Evolutionary conservation across 2,329 filamentous ascomycete species (phyloP).

Genomic region (Rhynchosporium graminicola): DNA sequence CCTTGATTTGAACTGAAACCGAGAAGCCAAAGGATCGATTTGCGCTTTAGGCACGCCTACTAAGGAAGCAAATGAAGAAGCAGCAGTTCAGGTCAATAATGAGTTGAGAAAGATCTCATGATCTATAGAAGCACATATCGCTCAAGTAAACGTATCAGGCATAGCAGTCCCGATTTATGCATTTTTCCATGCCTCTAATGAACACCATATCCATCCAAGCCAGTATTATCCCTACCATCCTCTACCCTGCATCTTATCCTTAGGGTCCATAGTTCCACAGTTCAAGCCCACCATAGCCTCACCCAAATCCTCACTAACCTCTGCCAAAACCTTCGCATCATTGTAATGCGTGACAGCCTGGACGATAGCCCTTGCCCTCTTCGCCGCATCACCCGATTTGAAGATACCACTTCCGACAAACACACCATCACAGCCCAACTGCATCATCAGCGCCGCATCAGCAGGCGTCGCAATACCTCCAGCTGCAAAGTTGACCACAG

Average conservation of each 20-base stretch:
- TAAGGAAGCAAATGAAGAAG: background rate
- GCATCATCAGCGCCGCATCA: constrained; percentile 98
- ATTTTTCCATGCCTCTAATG: background rate
- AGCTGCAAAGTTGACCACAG: constrained; percentile 96
- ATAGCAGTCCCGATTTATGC: background rate
- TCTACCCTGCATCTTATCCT: constrained; percentile 79
- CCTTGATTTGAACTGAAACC: too few species aligned
- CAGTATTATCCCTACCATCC: constrained; percentile 66
- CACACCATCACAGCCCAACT: constrained; percentile 95
- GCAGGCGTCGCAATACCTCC: constrained; percentile 99
- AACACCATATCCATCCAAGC: background rate
- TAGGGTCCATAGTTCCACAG: constrained; percentile 72
- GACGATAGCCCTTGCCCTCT: constrained; percentile 92
- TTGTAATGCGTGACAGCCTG: constrained; percentile 89
- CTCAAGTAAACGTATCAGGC: background rate
- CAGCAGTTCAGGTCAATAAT: background rate
- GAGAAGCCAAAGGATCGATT: background rate
- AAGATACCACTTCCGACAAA: constrained; percentile 98
- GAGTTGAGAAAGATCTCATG: constrained; percentile 8
- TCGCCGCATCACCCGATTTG: constrained; percentile 88
- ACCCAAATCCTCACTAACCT: constrained; percentile 86
- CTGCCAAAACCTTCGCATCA: constrained; percentile 81
- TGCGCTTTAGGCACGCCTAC: background rate
- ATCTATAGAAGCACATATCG: background rate
- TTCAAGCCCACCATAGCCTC: constrained; percentile 98